phyloP scores from a whole-genome alignment of 768 basidiomycete species.

The Phaffia australis region DNA sequence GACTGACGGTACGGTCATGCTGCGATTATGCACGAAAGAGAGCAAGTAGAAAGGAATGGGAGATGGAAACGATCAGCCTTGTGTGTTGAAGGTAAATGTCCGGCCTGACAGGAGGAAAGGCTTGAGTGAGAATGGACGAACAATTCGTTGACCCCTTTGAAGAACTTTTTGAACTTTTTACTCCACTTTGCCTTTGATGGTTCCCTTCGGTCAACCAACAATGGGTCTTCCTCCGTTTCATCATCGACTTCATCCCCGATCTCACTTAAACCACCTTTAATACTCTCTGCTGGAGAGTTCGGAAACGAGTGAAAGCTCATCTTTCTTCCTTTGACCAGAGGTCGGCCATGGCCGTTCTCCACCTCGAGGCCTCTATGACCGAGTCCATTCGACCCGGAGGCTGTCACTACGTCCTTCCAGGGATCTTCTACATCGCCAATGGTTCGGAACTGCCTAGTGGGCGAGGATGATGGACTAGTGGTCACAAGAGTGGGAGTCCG shows the following conservation, averaged over 20 bases:
- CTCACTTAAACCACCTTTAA: slow-evolving; percentile 14
- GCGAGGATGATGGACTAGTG: background rate
- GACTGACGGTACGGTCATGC: slow-evolving; percentile 21
- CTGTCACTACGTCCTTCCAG: slow-evolving; percentile 17
- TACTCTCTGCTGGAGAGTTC: slow-evolving; percentile 29
- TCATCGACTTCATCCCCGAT: slow-evolving; percentile 12
- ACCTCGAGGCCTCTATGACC: background rate
- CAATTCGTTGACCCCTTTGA: slow-evolving; percentile 15
- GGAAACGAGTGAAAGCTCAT: slow-evolving; percentile 30
- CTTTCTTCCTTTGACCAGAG: background rate
- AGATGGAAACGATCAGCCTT: too few relatives aligned
- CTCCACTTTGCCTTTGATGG: slow-evolving; percentile 16
- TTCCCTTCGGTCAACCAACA: background rate
- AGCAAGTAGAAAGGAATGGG: too few relatives aligned
- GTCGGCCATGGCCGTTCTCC: background rate
- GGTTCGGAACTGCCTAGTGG: background rate
- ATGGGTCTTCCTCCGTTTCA: slow-evolving; percentile 24
- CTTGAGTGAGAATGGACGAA: too few relatives aligned
- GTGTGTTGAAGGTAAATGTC: too few relatives aligned
- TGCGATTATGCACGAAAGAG: too few relatives aligned
- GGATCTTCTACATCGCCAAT: slow-evolving; percentile 18
- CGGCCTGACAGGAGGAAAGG: too few relatives aligned
- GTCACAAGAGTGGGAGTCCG: background rate
- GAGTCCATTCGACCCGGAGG: background rate
- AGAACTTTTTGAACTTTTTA: slow-evolving; percentile 7